A percentile compares a stretch with the other conserved stretches of the same genome.
Conservation (phyloP, 176 grass and related monocot species). For the Oryza australiensis region DNA sequence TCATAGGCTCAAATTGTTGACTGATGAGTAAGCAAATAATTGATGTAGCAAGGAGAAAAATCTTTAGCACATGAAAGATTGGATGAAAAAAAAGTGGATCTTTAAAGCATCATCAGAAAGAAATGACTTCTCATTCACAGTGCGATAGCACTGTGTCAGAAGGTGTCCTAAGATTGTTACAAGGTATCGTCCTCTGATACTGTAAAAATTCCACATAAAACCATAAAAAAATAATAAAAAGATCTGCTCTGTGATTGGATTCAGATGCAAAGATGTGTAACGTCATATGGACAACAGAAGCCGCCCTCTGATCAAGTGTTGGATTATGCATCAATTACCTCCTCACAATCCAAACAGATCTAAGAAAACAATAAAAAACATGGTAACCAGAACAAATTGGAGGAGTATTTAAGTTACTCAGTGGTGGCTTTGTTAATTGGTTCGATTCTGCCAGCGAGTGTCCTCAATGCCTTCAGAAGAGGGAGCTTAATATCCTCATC, state of each 20-base stretch:
- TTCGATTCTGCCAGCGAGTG: slow-evolving; percentile 98
- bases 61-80: not conserved
- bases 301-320: slow-evolving; percentile 77
- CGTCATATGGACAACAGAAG: slow-evolving; percentile 35
- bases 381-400: not conserved
- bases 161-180: slow-evolving; percentile 95
- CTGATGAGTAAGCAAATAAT: too few species aligned
- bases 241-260: not conserved
- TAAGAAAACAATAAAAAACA: not conserved
- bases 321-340: slow-evolving; percentile 56
- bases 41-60: too few species aligned
- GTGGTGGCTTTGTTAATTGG: slow-evolving; percentile 64
- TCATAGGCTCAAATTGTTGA: slow-evolving; percentile 62
- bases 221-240: not conserved
- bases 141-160: slow-evolving; percentile 53
- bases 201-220: not conserved
- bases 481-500: slow-evolving; percentile 97
- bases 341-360: slow-evolving; percentile 49
- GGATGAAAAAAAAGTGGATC: not conserved
- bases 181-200: slow-evolving; percentile 62
- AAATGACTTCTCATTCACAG: slow-evolving; percentile 79
- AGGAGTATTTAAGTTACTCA: slow-evolving; percentile 54
- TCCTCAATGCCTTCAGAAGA: slow-evolving; percentile 90
- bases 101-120: slow-evolving; percentile 58
- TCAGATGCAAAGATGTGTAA: slow-evolving; percentile 48